These are phyloP conservation scores for Rhizopogon salebrosus DNA, from an alignment of 768 basidiomycete species.

Conservation along the genomic window DNA sequence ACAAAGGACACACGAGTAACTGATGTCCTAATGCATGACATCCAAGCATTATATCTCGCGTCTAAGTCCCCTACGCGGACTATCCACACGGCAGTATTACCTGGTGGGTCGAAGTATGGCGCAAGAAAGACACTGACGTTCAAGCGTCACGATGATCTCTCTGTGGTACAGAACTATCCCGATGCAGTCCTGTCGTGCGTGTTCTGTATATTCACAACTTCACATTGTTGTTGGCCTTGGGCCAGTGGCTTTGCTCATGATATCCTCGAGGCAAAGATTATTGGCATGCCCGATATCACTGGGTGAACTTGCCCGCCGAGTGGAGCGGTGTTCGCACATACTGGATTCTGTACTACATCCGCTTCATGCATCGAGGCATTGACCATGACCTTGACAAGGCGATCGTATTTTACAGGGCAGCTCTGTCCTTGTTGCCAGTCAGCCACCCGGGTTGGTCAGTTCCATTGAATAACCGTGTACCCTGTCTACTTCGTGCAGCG, in stretches of 20 bases:
- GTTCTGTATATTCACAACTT: background rate
- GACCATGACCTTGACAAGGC: too few species aligned
- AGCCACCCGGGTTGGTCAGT: too few species aligned
- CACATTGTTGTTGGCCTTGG: background rate
- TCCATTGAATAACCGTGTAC: too few species aligned
- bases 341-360: too few species aligned
- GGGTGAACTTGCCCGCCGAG: too few species aligned
- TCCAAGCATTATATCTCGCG: conserved; percentile 75
- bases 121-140: conserved; percentile 85
- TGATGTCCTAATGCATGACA: conserved; percentile 69
- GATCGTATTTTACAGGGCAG: too few species aligned
- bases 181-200: conserved; percentile 55
- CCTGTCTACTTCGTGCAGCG: too few species aligned
- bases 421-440: too few species aligned
- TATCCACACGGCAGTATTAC: conserved; percentile 75
- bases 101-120: conserved; percentile 68
- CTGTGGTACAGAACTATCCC: conserved; percentile 76
- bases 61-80: conserved; percentile 52
- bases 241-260: conserved; percentile 65
- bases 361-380: too few species aligned
- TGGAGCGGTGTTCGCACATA: too few species aligned
- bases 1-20: conserved; percentile 88
- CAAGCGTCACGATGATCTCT: conserved; percentile 80
- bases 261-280: conserved; percentile 68
- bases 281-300: conserved; percentile 69